These are phyloP conservation scores for Saccharomyces hybrid DNA, from an alignment of 1,139 yeast genomes.

Conservation along the genomic window DNA sequence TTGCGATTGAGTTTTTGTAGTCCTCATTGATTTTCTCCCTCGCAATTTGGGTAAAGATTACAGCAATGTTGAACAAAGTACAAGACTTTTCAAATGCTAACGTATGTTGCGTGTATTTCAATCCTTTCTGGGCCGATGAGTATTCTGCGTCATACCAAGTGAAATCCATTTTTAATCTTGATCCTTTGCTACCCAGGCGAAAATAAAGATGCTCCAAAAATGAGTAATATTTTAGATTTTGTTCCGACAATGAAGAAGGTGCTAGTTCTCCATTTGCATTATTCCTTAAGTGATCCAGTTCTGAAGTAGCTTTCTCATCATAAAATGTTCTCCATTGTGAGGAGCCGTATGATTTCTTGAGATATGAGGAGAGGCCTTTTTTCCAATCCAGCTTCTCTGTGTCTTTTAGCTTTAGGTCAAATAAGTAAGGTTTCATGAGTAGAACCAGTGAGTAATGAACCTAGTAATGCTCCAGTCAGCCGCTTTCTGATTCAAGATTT, in stretches of 20 bases:
- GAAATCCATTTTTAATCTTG: slow-evolving; percentile 55
- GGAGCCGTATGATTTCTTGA: slow-evolving; percentile 28
- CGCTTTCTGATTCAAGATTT: too few species aligned
- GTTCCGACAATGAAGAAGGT: slow-evolving; percentile 39
- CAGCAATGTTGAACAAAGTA: slow-evolving; percentile 67
- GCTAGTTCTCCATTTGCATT: slow-evolving; percentile 43
- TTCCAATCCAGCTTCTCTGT: slow-evolving; percentile 29
- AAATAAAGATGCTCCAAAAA: slow-evolving; percentile 75
- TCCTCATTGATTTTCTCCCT: slow-evolving; percentile 38
- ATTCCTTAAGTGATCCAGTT: slow-evolving; percentile 25
- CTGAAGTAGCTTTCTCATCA: slow-evolving; percentile 23
- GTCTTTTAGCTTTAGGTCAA: slow-evolving; percentile 25
- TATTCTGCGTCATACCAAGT: slow-evolving; percentile 71
- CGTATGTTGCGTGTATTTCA: slow-evolving; percentile 52
- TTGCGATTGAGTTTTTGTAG: slow-evolving; percentile 51
- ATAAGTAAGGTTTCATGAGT: slow-evolving; percentile 24
- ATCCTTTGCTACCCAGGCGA: slow-evolving; percentile 58
- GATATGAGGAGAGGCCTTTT: slow-evolving; percentile 24
- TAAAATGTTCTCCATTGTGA: slow-evolving; percentile 29
- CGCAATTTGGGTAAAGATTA: slow-evolving; percentile 44
- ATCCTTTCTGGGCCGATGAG: slow-evolving; percentile 33
- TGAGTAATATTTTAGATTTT: slow-evolving; percentile 67
- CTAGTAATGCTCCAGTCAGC: background rate
- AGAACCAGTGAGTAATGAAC: background rate
- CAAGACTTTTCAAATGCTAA: slow-evolving; percentile 89